Evolutionary conservation across 768 basidiomycete genomes (phyloP).

Genomic region (Psilocybe cubensis): DNA sequence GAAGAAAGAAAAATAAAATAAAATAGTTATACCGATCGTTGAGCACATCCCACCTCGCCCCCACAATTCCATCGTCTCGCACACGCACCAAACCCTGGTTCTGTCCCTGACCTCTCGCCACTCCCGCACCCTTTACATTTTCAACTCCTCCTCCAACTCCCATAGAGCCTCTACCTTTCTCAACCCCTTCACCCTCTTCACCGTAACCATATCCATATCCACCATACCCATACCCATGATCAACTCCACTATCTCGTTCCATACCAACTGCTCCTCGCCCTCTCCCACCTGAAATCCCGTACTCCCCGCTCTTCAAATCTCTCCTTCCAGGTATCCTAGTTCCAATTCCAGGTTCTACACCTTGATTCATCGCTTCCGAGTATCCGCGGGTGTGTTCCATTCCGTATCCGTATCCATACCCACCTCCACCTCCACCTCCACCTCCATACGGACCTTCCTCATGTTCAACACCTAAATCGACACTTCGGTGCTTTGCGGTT

Average conservation of each 20-base stretch:
- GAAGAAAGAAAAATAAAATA: too few relatives aligned
- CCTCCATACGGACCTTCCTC: background rate
- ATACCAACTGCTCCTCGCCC: background rate
- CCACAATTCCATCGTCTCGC: slow-evolving; percentile 37
- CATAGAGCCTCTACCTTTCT: background rate
- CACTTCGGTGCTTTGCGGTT: background rate
- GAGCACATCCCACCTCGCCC: slow-evolving; percentile 49
- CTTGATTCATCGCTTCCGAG: too few relatives aligned
- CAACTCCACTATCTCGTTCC: too few relatives aligned
- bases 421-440: slow-evolving; percentile 5
- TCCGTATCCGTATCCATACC: slow-evolving; percentile 2
- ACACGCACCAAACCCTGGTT: background rate
- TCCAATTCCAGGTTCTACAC: too few relatives aligned
- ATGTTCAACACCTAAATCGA: background rate
- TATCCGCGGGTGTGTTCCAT: too few relatives aligned
- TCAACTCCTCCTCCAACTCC: background rate
- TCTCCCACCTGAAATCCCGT: background rate
- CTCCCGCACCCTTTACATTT: background rate
- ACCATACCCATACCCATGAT: too few relatives aligned
- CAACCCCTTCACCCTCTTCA: background rate
- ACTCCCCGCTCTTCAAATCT: background rate
- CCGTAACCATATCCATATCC: too few relatives aligned
- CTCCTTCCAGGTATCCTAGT: background rate
- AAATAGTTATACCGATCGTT: slow-evolving; percentile 15
- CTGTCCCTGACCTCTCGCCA: background rate